Conservation (phyloP, 2,329 filamentous ascomycete species). For the Cercospora brassicicola region DNA sequence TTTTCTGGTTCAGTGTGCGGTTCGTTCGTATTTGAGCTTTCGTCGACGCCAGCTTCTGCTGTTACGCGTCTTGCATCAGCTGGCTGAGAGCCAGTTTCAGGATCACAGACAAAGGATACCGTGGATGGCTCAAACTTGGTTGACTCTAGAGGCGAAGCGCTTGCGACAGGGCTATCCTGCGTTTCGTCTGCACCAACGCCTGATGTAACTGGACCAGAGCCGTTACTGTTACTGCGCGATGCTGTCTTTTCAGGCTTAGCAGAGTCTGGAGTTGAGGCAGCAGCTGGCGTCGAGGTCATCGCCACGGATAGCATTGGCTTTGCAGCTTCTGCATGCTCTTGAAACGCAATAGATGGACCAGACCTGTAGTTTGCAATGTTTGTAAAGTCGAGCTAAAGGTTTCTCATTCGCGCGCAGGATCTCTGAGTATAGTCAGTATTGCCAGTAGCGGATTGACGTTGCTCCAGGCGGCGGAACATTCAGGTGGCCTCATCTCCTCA, state of each 20-base stretch:
- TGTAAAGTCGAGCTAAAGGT: slow-evolving; percentile 20
- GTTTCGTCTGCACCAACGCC: neutral
- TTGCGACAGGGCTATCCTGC: neutral
- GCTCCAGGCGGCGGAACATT: slow-evolving; percentile 28
- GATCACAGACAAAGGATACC: slow-evolving; percentile 1
- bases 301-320: slow-evolving; percentile 8
- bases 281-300: slow-evolving; percentile 9
- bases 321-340: slow-evolving; percentile 2
- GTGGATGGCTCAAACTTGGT: slow-evolving; percentile 14
- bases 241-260: neutral
- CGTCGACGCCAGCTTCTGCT: neutral
- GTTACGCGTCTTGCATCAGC: slow-evolving; percentile 10
- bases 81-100: slow-evolving; percentile 4
- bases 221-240: neutral
- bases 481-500: neutral
- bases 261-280: slow-evolving; percentile 7
- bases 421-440: slow-evolving; percentile 23
- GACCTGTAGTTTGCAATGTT: slow-evolving; percentile 27
- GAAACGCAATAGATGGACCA: slow-evolving; percentile 28
- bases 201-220: neutral
- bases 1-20: neutral
- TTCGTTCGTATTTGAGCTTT: slow-evolving; percentile 12
- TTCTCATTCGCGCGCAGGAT: slow-evolving; percentile 21
- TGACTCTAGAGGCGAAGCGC: neutral
- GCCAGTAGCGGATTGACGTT: slow-evolving; percentile 29